Base-by-base conservation (phyloP, 2,329 filamentous ascomycete genomes). In the Hymenotorrendiella dingleyae region DNA sequence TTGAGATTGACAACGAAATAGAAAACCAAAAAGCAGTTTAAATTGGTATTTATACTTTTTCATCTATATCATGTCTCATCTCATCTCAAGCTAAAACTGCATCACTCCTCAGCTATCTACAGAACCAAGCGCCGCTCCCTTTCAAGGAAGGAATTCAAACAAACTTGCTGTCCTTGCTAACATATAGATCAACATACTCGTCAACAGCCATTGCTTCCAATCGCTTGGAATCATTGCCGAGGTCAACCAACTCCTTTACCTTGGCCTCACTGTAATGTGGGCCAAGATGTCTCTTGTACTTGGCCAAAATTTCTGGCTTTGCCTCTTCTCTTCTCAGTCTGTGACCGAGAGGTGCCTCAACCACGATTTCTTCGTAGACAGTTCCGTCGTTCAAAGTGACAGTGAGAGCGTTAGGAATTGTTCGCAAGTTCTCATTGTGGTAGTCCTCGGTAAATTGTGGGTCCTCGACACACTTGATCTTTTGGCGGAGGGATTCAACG, bases 391-490 rank as follows among this genome's bases (percentile, higher is more conserved):
- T 93, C 56, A 98, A 76, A 60, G 84, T 91, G 46, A 98, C 90
- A 22, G 90, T 96, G 54, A 98, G 75, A 7, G 90, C 93, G 71
- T 98, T 98, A 66, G 89, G 88, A 69, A 98, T 98, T 67, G 89
- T 96, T 59, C 93, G 87, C 72, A 94, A 86, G 55, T 76, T 72
- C 22, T 93, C 88, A 72, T 97, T 78, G 65, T 98, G 93, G 80
- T 98, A 98, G 68, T 97, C 91, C 63, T 75, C 70, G 55, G 93
- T 97, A 76, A 90, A 97, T 68, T 91, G 78, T 45, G 88, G 85
- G 69, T 98, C 93, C 71, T 98, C 93, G 41, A 96, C 88, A 67
- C 93, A 98, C 67, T 80, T 82, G 72, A 98, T 97, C 73, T 86
- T 87, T 73, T 94, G 76, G 63, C 93, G 84, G 50, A 98, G 84